Evolutionary conservation across 106 monocot species (phyloP).

Genomic region (Chionographis japonica): DNA sequence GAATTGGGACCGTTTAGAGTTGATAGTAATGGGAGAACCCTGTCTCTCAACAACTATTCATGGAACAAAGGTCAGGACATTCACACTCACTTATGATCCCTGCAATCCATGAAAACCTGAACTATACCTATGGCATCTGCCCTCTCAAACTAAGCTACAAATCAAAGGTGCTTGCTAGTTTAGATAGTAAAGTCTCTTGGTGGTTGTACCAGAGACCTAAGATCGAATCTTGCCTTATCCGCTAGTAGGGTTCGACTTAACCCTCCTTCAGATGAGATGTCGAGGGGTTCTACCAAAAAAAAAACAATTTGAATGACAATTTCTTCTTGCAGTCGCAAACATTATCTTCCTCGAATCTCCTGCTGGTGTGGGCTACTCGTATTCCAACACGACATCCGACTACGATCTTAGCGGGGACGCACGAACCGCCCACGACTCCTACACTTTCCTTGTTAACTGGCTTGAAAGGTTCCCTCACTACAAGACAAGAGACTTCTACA

Average conservation of each 20-base stretch:
- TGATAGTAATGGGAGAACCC: neutral
- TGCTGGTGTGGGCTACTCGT: constrained; percentile 23
- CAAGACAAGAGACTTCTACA: constrained; percentile 13
- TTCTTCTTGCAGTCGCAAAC: constrained; percentile 19
- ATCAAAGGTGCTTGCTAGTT: no score
- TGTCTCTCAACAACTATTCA: neutral
- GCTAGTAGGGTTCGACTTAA: no score
- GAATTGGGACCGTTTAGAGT: constrained; percentile 24
- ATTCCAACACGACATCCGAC: constrained; percentile 21
- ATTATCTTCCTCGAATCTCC: constrained; percentile 27
- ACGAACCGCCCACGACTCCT: constrained; percentile 5
- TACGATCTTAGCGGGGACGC: constrained; percentile 1
- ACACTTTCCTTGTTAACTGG: constrained; percentile 18
- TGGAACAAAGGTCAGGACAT: constrained; percentile 5
- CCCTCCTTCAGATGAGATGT: neutral
- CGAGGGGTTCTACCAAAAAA: neutral
- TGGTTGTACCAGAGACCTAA: no score
- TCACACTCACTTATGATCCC: no score
- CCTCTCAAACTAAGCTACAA: neutral
- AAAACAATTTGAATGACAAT: no score
- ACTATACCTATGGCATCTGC: no score
- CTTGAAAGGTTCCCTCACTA: constrained; percentile 24
- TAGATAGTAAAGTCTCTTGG: no score
- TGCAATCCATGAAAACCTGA: no score
- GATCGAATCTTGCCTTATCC: no score